A percentile compares a stretch with the other conserved stretches of the same genome.
Evolutionary conservation across 2,329 filamentous ascomycete species (phyloP).

Genomic region (Fusarium torulosum): DNA sequence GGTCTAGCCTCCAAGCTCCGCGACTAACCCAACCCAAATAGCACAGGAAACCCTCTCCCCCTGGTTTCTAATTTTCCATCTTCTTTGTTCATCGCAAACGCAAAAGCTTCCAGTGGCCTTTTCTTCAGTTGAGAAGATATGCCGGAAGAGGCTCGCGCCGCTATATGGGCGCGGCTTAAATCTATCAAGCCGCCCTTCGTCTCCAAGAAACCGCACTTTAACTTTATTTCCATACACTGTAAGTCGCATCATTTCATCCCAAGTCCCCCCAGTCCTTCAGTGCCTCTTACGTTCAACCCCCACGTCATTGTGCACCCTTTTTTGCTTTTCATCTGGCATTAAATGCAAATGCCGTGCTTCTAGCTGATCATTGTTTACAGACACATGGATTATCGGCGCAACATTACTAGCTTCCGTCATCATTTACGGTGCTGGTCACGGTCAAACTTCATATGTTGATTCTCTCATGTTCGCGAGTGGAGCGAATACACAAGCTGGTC

Average conservation of each 20-base stretch:
- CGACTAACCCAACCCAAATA: constrained; percentile 37
- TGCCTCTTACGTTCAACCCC: constrained; percentile 20
- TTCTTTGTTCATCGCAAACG: constrained; percentile 17
- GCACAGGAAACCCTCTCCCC: constrained; percentile 24
- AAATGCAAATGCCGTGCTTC: constrained; percentile 13
- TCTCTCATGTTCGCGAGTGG: constrained; percentile 90
- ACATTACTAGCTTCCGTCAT: constrained; percentile 81
- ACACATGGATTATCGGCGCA: constrained; percentile 84
- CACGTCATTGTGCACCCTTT: constrained; percentile 37
- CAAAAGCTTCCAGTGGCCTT: constrained; percentile 14
- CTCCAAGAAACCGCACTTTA: constrained; percentile 75
- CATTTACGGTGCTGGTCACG: constrained; percentile 71
- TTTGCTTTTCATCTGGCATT: constrained; percentile 24
- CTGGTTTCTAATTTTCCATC: constrained; percentile 30
- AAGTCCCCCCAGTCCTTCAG: not conserved
- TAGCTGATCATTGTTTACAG: constrained; percentile 56
- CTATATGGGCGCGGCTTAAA: constrained; percentile 59
- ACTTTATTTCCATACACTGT: constrained; percentile 87
- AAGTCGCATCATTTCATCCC: constrained; percentile 52
- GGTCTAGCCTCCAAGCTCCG: constrained; percentile 31
- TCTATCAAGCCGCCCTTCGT: constrained; percentile 68
- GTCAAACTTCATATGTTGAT: constrained; percentile 82
- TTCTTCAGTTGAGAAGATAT: constrained; percentile 43
- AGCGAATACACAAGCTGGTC: constrained; percentile 88
- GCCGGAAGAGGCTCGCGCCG: constrained; percentile 52